Evolutionary conservation across 1,284 basidiomycete species (phyloP), one percentile per base, ranked within the genome.

Genomic region (Amylostereum areolatum): DNA sequence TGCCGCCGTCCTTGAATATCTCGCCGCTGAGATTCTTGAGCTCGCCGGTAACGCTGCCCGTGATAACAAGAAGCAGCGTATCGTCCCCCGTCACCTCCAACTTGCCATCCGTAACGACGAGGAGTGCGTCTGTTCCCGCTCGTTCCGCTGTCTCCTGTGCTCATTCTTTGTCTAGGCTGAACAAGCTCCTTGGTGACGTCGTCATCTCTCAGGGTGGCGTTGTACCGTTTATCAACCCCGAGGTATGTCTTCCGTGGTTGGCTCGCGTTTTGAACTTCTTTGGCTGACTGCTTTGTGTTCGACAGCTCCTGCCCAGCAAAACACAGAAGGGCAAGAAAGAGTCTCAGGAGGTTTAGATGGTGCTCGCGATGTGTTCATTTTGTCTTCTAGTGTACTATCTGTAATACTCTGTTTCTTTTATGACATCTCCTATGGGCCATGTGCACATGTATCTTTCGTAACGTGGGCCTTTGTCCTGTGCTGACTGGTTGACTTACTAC

Each of bases 181-280:
- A 83, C 71, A 82, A 81, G 64, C 78, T 89, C 41, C 77, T 92
- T 54, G 88, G 88, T 36, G 74, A 81, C 59, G 89, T 92, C 57
- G 83, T 88, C 66, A 92, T 92, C 75, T 89, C 85, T 37, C 88
- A 92, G 68, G 89, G 89, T 74, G 89, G 89, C 82, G 89, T 92
- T 55, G 80, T 90, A 53, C 86, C 86, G 55, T 66, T 67, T 57
- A 76, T 76, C 57, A 68, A 74, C 59, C 68, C 73, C 42, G 72
- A 69, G 61, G 68, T 71, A 46, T 7, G 66, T 57, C 7, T 9
- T 47, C 1, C 40, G 4, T 30, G 3, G 7, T 28, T 12, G 1
- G 24, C 11, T n/a, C 7, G 24, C 25, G 2, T 11, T 32, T 8
- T 12, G 1, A 6, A 9, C 6, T 24, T 30, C 10, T 34, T 12